A percentile compares a stretch with the other conserved stretches of the same genome.
These are phyloP conservation scores for Tolypocladium nubicola DNA, from an alignment of 2,329 filamentous ascomycete genomes.

Conservation along the genomic window DNA sequence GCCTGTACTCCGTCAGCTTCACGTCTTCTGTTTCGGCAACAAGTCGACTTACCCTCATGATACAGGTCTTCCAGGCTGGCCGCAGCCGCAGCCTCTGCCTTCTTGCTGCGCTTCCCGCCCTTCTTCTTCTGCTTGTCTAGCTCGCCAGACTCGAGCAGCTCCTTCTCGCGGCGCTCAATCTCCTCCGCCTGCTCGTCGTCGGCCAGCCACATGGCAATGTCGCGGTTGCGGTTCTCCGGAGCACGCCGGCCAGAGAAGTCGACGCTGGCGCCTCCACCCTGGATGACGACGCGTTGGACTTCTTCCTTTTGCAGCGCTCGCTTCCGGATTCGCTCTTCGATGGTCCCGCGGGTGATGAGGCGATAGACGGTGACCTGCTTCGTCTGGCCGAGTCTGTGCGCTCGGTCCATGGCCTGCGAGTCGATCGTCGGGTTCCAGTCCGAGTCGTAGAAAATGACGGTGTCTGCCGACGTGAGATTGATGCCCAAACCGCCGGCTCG, in stretches of 20 bases:
- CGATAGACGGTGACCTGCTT: conserved; percentile 95
- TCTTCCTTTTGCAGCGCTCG: conserved; percentile 96
- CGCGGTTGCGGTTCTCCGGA: conserved; percentile 87
- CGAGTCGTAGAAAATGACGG: conserved; percentile 98
- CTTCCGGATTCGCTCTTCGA: conserved; percentile 96
- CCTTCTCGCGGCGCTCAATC: conserved; percentile 86
- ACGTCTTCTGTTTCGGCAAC: neutral
- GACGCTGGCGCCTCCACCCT: conserved; percentile 79
- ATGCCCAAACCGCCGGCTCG: conserved; percentile 96
- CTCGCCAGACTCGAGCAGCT: conserved; percentile 66
- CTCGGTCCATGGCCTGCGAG: conserved; percentile 97
- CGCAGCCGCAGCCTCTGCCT: conserved; percentile 30
- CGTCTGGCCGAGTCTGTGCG: conserved; percentile 93
- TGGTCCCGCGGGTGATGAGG: conserved; percentile 90
- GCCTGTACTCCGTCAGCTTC: conserved; percentile 40
- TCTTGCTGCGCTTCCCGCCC: conserved; percentile 44
- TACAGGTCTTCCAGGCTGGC: conserved; percentile 93
- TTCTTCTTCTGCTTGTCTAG: conserved; percentile 55
- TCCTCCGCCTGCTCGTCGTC: conserved; percentile 93
- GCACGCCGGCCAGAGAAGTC: conserved; percentile 91
- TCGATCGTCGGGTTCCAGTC: conserved; percentile 99
- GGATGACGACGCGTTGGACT: conserved; percentile 93
- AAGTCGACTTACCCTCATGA: conserved; percentile 72
- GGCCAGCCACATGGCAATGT: conserved; percentile 97
- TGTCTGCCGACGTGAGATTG: conserved; percentile 92